phyloP scores from a whole-genome alignment of 129 eudicot genomes.

The Dittrichia graveolens region DNA sequence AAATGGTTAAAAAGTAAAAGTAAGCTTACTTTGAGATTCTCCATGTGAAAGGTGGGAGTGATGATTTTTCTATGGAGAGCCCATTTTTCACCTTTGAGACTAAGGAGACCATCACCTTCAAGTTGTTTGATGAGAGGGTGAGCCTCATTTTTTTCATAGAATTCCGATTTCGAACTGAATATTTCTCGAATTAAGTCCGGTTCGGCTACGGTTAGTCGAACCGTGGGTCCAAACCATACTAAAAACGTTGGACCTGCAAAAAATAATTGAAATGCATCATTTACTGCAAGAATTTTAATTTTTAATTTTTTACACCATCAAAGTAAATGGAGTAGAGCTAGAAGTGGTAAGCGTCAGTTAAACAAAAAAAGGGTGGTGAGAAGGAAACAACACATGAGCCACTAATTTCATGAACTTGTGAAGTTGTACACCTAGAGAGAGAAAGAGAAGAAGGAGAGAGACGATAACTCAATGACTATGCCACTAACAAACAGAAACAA shows the following conservation, averaged over 20 bases:
- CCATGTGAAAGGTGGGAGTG: constrained; percentile 91
- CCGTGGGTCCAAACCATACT: constrained; percentile 95
- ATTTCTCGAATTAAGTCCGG: constrained; percentile 82
- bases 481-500: constrained; percentile 62
- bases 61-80: constrained; percentile 94
- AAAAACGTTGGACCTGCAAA: constrained; percentile 76
- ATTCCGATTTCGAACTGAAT: constrained; percentile 70
- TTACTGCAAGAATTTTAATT: too few relatives aligned
- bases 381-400: constrained; percentile 40
- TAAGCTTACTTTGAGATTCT: constrained; percentile 81
- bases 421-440: constrained; percentile 42
- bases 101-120: constrained; percentile 91
- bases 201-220: constrained; percentile 75
- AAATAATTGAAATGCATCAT: constrained; percentile 10
- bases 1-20: constrained; percentile 21
- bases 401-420: constrained; percentile 35
- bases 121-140: constrained; percentile 78
- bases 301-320: constrained; percentile 22
- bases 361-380: constrained; percentile 46
- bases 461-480: constrained; percentile 54
- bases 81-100: constrained; percentile 96
- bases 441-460: constrained; percentile 42
- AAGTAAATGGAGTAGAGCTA: constrained; percentile 35
- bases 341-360: constrained; percentile 44
- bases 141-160: constrained; percentile 81